Conservation (phyloP, 805 yeast genomes). For the Kuraishia hungarica region DNA sequence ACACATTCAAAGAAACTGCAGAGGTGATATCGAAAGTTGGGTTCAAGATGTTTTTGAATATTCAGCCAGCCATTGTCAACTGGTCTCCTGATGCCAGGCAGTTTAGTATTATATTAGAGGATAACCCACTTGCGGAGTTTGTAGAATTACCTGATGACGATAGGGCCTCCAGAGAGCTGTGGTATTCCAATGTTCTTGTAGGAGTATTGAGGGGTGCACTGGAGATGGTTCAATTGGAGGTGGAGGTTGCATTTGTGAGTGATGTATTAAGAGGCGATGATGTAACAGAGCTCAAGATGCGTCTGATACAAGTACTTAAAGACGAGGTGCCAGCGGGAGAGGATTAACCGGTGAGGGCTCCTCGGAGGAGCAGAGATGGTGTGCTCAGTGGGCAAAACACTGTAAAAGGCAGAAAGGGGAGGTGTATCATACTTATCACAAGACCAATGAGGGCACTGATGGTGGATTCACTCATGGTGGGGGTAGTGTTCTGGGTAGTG, state of each 20-base stretch:
- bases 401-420: no score
- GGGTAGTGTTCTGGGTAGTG: no score
- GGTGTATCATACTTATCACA: no score
- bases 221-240: conserved; percentile 93
- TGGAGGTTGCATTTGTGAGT: conserved; percentile 70
- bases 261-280: conserved; percentile 82
- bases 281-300: conserved; percentile 69
- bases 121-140: conserved; percentile 90
- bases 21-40: conserved; percentile 83
- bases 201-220: conserved; percentile 89
- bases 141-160: conserved; percentile 88
- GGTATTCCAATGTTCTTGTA: conserved; percentile 88
- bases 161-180: conserved; percentile 57
- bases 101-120: conserved; percentile 65
- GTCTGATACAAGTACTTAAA: conserved; percentile 61
- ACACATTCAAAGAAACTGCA: conserved; percentile 73
- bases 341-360: no score
- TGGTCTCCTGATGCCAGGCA: conserved; percentile 74
- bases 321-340: conserved; percentile 98
- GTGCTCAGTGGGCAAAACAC: no score
- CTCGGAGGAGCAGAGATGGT: no score
- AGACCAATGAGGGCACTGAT: no score
- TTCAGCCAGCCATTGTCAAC: conserved; percentile 64
- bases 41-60: conserved; percentile 81
- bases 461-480: no score